Evolutionary conservation across 345 rosid genomes (phyloP), one percentile per base, ranked within the genome.

Genomic region (Cochlearia excelsa): DNA sequence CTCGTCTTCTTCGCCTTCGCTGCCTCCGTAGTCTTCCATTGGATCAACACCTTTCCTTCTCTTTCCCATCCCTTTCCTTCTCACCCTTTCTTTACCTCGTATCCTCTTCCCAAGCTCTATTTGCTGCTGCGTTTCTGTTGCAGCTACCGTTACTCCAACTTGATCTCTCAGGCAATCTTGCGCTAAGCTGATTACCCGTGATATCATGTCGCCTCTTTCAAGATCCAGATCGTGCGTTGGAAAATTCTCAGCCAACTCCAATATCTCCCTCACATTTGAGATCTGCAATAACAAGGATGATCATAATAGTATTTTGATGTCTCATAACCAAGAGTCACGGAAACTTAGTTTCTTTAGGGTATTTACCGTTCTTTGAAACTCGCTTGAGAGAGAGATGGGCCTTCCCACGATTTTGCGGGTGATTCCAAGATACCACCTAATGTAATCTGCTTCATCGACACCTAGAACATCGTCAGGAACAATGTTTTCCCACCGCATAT

Each of bases 341-440:
- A 60, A 63, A 56, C 53, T 11, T 45, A 3, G 31, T 48, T 45
- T 9, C 46, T 42, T 31, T 16, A 16, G 23, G 63, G 64, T 39
- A 48, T 49, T 76, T 80, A 86, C 95, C 73, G 87, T 82, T 80
- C 90, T 79, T 68, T 84, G 96, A 60, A 84, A 81, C 77, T 84
- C 94, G 39, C 87, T 76, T 41, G 90, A 84, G 53, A 87, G 82
- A 67, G 96, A 86, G 66, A 82, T 74, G 51, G 96, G 97, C 63
- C 97, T 81, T 55, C 95, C 95, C 2, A 90, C 85, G 61, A 81
- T 68, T 78, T 75, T 87, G 43, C 97, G 94, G 34, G 99, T 93
- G 39, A 89, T 82, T 72, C 68, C 81, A 5, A 54, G 61, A 72
- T 80, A 93, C 95, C 95, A 93, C 33, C 78, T 80, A 90, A 79